These are phyloP conservation scores for Samsoniella hepiali DNA, from an alignment of 2,329 filamentous ascomycete species.

Conservation along the genomic window DNA sequence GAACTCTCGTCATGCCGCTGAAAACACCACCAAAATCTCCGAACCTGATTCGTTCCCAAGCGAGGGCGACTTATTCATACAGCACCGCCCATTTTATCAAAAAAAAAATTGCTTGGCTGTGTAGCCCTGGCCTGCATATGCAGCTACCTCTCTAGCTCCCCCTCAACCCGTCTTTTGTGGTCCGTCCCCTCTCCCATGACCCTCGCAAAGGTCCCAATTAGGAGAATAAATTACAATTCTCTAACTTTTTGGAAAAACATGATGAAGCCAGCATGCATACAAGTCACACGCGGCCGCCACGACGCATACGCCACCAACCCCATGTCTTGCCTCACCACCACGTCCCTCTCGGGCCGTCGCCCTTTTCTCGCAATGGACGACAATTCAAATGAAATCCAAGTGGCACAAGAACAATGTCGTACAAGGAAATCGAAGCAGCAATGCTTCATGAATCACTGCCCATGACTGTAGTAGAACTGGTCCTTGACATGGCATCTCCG, in stretches of 20 bases:
- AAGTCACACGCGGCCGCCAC: too few relatives aligned
- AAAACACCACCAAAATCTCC: not conserved
- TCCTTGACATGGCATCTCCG: not conserved
- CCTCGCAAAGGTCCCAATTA: not conserved
- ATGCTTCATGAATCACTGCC: too few relatives aligned
- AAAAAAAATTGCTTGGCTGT: not conserved
- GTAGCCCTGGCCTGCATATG: slow-evolving; percentile 5
- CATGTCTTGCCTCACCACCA: too few relatives aligned
- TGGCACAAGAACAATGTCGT: too few relatives aligned
- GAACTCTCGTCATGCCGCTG: not conserved
- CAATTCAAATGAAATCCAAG: too few relatives aligned
- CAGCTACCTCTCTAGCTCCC: slow-evolving; percentile 5
- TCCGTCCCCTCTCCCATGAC: not conserved
- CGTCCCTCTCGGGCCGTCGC: too few relatives aligned
- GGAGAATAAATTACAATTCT: not conserved
- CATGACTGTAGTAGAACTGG: not conserved
- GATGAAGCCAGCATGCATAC: not conserved
- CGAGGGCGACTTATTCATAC: too few relatives aligned
- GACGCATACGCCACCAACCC: too few relatives aligned
- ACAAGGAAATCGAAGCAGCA: too few relatives aligned
- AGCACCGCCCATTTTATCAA: too few relatives aligned
- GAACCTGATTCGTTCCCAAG: not conserved
- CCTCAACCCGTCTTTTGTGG: not conserved
- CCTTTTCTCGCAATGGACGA: too few relatives aligned
- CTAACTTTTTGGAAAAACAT: not conserved